Conservation (phyloP, 2,329 filamentous ascomycete species). For the Salinomyces thailandicus region DNA sequence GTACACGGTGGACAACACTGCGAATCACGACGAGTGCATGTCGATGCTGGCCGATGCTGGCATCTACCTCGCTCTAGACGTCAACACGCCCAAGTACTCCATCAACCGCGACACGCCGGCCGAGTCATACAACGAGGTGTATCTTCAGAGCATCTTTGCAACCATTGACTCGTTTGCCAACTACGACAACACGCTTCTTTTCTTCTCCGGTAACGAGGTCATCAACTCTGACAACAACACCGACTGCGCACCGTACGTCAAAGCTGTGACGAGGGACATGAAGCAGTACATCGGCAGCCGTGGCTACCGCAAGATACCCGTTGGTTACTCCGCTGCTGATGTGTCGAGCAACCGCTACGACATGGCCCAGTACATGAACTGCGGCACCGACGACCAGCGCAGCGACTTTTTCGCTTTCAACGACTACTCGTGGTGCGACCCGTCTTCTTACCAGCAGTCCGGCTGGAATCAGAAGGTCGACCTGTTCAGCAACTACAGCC, state of each 20-base stretch:
- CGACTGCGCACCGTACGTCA: conserved; percentile 56
- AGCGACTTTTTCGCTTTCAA: conserved; percentile 87
- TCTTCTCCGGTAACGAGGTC: conserved; percentile 51
- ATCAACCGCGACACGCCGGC: conserved; percentile 67
- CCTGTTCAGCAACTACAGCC: conserved; percentile 75
- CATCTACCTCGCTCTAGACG: conserved; percentile 85
- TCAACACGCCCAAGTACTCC: conserved; percentile 85
- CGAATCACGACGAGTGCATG: conserved; percentile 80
- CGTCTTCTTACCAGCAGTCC: conserved; percentile 56
- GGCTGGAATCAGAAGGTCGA: conserved; percentile 84
- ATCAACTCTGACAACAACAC: conserved; percentile 51
- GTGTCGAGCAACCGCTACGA: conserved; percentile 76
- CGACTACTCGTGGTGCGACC: conserved; percentile 78
- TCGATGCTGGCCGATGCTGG: conserved; percentile 64
- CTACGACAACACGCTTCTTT: conserved; percentile 79
- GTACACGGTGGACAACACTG: conserved; percentile 83
- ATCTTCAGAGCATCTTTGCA: conserved; percentile 77
- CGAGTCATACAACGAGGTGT: conserved; percentile 74
- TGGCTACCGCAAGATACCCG: conserved; percentile 56
- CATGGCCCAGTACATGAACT: conserved; percentile 89
- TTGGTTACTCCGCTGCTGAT: conserved; percentile 78
- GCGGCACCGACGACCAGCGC: conserved; percentile 69
- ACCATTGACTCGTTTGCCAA: conserved; percentile 74
- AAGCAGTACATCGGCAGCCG: conserved; percentile 71
- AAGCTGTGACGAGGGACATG: conserved; percentile 66